Percentiles rank a stretch among this genome's conserved stretches.
phyloP scores from a whole-genome alignment of 2,329 filamentous ascomycete species.

The Elsinoe australis region DNA sequence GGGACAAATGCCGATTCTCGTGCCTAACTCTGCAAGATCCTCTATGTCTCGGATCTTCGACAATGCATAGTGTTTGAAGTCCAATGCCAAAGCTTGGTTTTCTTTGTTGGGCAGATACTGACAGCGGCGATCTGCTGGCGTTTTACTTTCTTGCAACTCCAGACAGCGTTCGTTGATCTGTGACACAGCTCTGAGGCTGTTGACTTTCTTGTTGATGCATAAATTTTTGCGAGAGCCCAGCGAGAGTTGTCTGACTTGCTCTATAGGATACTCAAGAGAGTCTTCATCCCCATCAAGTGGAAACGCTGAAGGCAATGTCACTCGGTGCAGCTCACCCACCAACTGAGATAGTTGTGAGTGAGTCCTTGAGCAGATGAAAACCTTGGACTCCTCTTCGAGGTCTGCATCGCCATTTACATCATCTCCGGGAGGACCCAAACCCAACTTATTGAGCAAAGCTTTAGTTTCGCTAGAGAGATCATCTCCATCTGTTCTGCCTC shows the following conservation, averaged over 20 bases:
- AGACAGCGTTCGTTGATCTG: slow-evolving; percentile 91
- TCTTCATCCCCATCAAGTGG: slow-evolving; percentile 20
- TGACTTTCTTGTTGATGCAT: slow-evolving; percentile 83
- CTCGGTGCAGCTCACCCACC: slow-evolving; percentile 69
- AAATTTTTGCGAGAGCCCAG: slow-evolving; percentile 78
- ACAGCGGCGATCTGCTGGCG: slow-evolving; percentile 60
- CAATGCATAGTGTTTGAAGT: slow-evolving; percentile 77
- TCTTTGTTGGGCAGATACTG: slow-evolving; percentile 71
- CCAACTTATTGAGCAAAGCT: slow-evolving; percentile 59
- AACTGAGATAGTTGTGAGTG: slow-evolving; percentile 90
- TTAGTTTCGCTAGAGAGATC: slow-evolving; percentile 67
- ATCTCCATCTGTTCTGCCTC: slow-evolving; percentile 20
- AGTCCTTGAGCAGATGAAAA: slow-evolving; percentile 87
- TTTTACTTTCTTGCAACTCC: slow-evolving; percentile 71
- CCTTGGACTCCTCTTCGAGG: slow-evolving; percentile 62
- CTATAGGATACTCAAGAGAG: slow-evolving; percentile 27
- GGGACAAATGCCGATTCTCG: slow-evolving; percentile 73
- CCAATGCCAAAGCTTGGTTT: slow-evolving; percentile 60
- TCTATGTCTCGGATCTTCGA: slow-evolving; percentile 89
- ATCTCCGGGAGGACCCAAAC: slow-evolving; percentile 29
- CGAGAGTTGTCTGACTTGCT: slow-evolving; percentile 70
- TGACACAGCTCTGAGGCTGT: slow-evolving; percentile 58
- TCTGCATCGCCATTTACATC: slow-evolving; percentile 44
- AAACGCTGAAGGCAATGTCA: slow-evolving; percentile 67
- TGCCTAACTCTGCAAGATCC: slow-evolving; percentile 72